Conservation (phyloP, 2,329 filamentous ascomycete genomes). For the Nemania sp. region DNA sequence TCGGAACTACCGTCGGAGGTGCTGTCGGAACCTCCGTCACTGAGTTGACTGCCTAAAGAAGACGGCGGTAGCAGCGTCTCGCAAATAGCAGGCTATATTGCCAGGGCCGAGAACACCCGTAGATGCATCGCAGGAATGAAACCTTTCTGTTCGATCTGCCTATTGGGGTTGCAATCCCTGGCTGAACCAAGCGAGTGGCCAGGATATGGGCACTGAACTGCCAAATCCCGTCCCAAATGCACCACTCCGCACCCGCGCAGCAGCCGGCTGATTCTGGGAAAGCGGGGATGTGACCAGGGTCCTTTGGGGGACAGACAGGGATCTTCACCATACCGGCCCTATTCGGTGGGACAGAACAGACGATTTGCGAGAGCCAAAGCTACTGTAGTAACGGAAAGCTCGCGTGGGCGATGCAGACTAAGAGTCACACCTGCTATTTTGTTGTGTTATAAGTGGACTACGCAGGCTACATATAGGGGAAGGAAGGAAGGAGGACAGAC, state of each 20-base stretch:
- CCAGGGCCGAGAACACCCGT: constrained; percentile 21
- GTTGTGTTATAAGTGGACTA: too few species aligned
- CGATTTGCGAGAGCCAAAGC: too few species aligned
- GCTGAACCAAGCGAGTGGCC: constrained; percentile 5
- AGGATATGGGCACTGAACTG: constrained; percentile 10
- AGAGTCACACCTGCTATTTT: background rate
- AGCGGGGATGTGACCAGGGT: constrained; percentile 4
- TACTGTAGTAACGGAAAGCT: too few species aligned
- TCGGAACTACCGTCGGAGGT: too few species aligned
- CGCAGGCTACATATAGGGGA: background rate
- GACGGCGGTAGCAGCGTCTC: constrained; percentile 1
- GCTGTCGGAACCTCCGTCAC: too few species aligned
- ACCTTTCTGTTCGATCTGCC: constrained; percentile 10
- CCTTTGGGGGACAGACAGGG: constrained; percentile 3
- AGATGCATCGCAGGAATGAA: constrained; percentile 8
- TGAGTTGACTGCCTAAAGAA: constrained; percentile 18
- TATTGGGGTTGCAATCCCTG: background rate
- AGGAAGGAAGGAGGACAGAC: background rate
- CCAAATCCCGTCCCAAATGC: too few species aligned
- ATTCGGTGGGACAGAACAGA: background rate
- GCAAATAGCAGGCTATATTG: constrained; percentile 15
- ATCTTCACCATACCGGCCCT: background rate
- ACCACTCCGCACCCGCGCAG: constrained; percentile 13
- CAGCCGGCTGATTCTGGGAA: constrained; percentile 24
- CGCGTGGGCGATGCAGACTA: background rate